These are phyloP conservation scores for Paraconiothyrium sp. DNA, from an alignment of 2,329 filamentous ascomycete genomes.

Conservation along the genomic window DNA sequence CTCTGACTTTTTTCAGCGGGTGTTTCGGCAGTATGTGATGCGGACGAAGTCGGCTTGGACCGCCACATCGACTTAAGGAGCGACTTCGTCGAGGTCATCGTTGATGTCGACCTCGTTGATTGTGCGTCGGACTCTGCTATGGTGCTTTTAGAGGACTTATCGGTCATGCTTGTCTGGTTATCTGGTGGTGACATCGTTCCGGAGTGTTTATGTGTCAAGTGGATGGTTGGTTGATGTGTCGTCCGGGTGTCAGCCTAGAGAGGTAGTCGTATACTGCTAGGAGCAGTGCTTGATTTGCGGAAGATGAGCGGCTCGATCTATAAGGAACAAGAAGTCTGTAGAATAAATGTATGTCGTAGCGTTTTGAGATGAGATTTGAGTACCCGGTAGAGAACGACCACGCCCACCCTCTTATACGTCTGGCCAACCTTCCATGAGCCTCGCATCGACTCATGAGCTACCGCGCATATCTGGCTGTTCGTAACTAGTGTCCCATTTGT, in stretches of 20 bases:
- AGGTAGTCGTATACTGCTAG: background rate
- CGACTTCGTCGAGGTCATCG: slow-evolving; percentile 33
- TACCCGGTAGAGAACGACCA: background rate
- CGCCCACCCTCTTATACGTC: slow-evolving; percentile 4
- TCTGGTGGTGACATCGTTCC: background rate
- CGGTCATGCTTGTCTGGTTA: background rate
- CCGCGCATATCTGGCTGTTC: background rate
- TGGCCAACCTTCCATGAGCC: background rate
- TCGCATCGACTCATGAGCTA: background rate
- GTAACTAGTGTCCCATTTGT: background rate
- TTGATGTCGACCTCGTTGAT: slow-evolving; percentile 36
- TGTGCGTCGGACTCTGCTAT: slow-evolving; percentile 6
- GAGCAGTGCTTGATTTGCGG: background rate
- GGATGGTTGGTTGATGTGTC: background rate
- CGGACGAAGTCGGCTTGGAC: slow-evolving; percentile 20
- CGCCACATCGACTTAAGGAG: slow-evolving; percentile 34
- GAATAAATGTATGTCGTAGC: background rate
- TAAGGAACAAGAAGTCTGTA: background rate
- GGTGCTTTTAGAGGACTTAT: background rate
- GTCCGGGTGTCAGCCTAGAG: background rate
- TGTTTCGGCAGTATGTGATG: slow-evolving; percentile 7
- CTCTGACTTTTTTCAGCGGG: slow-evolving; percentile 23
- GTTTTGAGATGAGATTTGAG: slow-evolving; percentile 6
- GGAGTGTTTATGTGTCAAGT: background rate
- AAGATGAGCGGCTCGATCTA: background rate